A percentile compares a stretch with the other conserved stretches of the same genome.
Evolutionary conservation across 371 early-diverging fungal species (phyloP).

Genomic region (Syncephalastrum sp.): DNA sequence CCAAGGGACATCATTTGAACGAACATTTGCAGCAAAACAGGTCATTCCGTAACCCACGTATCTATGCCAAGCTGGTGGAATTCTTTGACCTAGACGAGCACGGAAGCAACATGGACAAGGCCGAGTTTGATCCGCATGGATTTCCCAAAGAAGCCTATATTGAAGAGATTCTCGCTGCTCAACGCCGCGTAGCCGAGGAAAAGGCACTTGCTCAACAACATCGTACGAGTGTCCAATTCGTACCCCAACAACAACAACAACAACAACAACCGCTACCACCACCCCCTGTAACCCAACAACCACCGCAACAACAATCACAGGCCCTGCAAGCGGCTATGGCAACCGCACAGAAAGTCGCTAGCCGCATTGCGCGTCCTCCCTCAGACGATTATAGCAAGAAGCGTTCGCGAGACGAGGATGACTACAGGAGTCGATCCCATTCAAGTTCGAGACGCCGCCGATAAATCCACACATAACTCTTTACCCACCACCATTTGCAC

Average conservation of each 20-base stretch:
- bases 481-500: too few relatives aligned
- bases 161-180: constrained; percentile 52
- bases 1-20: constrained; percentile 61
- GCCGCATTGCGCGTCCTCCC: constrained; percentile 21
- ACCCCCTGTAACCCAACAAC: not conserved
- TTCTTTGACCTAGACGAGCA: constrained; percentile 71
- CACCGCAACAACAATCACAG: constrained; percentile 16
- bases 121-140: constrained; percentile 59
- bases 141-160: constrained; percentile 47
- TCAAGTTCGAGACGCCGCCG: too few relatives aligned
- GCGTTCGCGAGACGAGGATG: too few relatives aligned
- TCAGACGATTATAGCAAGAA: too few relatives aligned
- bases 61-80: constrained; percentile 76
- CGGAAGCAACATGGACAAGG: constrained; percentile 62
- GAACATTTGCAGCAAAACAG: constrained; percentile 67
- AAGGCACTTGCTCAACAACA: constrained; percentile 35
- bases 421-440: too few relatives aligned
- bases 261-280: constrained; percentile 4
- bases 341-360: constrained; percentile 39
- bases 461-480: too few relatives aligned
- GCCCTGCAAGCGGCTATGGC: constrained; percentile 44
- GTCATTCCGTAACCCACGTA: constrained; percentile 78
- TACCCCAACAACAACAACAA: constrained; percentile 7
- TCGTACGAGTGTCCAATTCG: constrained; percentile 28
- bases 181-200: constrained; percentile 41